Percentiles rank a stretch among this genome's conserved stretches.
These are phyloP conservation scores for Gossypium stocksii DNA, from an alignment of 345 rosid genomes.

Conservation along the genomic window DNA sequence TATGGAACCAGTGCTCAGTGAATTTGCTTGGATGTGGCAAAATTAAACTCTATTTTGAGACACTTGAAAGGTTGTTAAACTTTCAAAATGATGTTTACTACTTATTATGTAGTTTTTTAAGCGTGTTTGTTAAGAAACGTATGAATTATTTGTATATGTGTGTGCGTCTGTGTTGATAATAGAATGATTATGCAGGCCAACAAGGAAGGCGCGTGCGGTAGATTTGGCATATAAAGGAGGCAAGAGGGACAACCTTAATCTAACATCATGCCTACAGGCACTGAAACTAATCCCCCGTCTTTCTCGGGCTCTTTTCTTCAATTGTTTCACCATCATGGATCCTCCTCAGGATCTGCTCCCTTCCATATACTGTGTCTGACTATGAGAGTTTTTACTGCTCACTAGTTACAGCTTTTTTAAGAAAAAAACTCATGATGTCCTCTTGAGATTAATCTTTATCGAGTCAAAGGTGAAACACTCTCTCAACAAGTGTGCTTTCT, in stretches of 20 bases:
- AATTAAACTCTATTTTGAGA: too few relatives aligned
- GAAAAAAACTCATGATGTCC: too few relatives aligned
- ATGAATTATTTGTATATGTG: neutral
- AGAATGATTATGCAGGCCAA: constrained; percentile 7
- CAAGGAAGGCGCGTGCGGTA: neutral
- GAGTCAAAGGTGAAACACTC: too few relatives aligned
- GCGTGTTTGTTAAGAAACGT: neutral
- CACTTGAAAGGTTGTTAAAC: too few relatives aligned
- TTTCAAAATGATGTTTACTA: too few relatives aligned
- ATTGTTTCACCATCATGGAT: constrained; percentile 12
- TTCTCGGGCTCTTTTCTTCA: constrained; percentile 19
- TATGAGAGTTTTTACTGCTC: neutral
- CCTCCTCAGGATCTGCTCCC: constrained; percentile 3
- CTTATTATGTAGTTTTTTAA: neutral
- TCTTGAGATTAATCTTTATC: too few relatives aligned
- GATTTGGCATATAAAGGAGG: neutral
- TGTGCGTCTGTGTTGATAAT: neutral
- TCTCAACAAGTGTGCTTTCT: too few relatives aligned
- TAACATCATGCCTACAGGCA: neutral
- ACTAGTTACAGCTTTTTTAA: too few relatives aligned
- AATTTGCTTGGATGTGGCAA: too few relatives aligned
- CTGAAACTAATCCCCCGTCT: constrained; percentile 4
- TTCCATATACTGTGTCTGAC: neutral
- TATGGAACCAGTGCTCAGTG: too few relatives aligned
- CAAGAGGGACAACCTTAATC: neutral